phyloP scores from a whole-genome alignment of 345 rosid species.

The Eucalyptus virginea region DNA sequence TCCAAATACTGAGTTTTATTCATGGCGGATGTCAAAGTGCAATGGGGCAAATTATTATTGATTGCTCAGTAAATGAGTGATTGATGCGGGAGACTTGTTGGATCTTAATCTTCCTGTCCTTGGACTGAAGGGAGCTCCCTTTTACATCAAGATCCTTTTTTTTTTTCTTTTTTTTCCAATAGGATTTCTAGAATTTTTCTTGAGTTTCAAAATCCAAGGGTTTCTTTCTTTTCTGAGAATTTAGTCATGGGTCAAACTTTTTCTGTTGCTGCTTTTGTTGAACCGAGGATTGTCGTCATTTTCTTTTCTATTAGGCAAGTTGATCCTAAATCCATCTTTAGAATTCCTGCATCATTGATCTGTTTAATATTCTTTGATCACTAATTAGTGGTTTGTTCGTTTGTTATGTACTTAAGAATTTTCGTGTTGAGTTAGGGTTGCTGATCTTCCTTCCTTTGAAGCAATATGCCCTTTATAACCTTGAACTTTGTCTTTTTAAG shows the following conservation, averaged over 20 bases:
- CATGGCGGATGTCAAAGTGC: background rate
- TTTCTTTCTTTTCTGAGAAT: background rate
- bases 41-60: background rate
- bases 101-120: constrained; percentile 58
- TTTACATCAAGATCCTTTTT: background rate
- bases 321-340: background rate
- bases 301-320: background rate
- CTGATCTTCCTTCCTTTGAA: background rate
- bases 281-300: background rate
- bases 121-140: constrained; percentile 99
- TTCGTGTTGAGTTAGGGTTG: background rate
- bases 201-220: background rate
- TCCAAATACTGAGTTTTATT: constrained; percentile 66
- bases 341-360: background rate
- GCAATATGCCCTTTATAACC: background rate
- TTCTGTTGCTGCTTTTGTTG: background rate
- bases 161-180: background rate
- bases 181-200: background rate
- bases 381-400: background rate
- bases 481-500: background rate
- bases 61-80: constrained; percentile 75
- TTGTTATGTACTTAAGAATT: background rate
- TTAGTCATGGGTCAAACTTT: background rate
- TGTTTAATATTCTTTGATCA: background rate
- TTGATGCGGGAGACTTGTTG: constrained; percentile 96